phyloP scores from a whole-genome alignment of 2,329 filamentous ascomycete species.

The Penicillium decumbens region DNA sequence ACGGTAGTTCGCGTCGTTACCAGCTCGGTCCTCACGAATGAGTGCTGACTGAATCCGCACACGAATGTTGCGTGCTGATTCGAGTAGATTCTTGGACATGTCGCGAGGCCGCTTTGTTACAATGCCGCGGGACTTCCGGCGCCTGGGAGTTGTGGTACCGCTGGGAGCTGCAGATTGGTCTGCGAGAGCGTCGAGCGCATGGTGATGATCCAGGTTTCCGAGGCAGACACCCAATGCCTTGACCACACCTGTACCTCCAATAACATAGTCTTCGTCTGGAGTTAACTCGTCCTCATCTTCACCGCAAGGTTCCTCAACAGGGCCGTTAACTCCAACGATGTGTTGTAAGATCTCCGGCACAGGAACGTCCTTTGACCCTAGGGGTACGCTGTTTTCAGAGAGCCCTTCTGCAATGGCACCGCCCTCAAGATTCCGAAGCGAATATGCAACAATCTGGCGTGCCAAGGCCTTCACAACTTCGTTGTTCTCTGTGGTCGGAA shows the following conservation, averaged over 20 bases:
- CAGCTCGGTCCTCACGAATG: conserved; percentile 64
- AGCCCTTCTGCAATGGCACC: conserved; percentile 62
- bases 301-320: conserved; percentile 40
- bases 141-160: conserved; percentile 52
- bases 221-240: conserved; percentile 90
- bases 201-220: conserved; percentile 64
- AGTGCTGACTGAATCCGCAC: conserved; percentile 77
- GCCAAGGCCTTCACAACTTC: conserved; percentile 48
- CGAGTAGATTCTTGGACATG: conserved; percentile 85
- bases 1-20: conserved; percentile 73
- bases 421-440: conserved; percentile 81
- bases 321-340: conserved; percentile 67
- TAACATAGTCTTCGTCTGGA: conserved; percentile 90
- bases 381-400: conserved; percentile 42
- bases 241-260: conserved; percentile 89
- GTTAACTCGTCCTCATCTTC: conserved; percentile 63
- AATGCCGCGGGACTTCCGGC: conserved; percentile 47
- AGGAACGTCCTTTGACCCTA: conserved; percentile 47
- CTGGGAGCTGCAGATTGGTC: conserved; percentile 45
- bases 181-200: conserved; percentile 27
- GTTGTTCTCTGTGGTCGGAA: conserved; percentile 73
- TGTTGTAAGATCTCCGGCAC: conserved; percentile 81
- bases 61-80: conserved; percentile 84
- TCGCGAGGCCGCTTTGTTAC: conserved; percentile 70
- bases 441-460: conserved; percentile 47